Evolutionary conservation across 2,329 filamentous ascomycete genomes (phyloP).

Genomic region (Colletotrichum truncatum): DNA sequence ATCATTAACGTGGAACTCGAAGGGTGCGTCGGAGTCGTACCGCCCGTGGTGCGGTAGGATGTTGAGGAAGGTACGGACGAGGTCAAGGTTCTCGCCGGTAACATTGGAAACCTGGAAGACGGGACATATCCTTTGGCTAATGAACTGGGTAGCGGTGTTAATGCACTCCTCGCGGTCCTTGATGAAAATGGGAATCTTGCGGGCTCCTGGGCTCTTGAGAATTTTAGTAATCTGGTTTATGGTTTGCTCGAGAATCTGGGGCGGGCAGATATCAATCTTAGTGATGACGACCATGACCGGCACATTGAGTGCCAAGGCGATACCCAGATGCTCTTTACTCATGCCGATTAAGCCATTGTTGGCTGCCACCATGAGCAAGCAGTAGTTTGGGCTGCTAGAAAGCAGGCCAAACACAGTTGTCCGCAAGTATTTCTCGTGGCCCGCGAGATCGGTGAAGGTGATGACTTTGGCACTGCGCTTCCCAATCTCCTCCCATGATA

Average conservation of each 20-base stretch:
- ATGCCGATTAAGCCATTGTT: conserved; percentile 98
- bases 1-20: conserved; percentile 96
- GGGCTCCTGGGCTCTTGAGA: conserved; percentile 89
- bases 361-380: conserved; percentile 96
- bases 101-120: conserved; percentile 99
- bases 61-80: conserved; percentile 93
- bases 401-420: conserved; percentile 97
- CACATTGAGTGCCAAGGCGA: conserved; percentile 92
- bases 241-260: conserved; percentile 93
- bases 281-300: conserved; percentile 98
- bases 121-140: conserved; percentile 93
- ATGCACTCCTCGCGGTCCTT: conserved; percentile 91
- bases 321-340: conserved; percentile 97
- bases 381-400: conserved; percentile 96
- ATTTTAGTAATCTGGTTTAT: conserved; percentile 92
- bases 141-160: conserved; percentile 94
- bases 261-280: conserved; percentile 98
- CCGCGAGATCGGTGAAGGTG: conserved; percentile 93
- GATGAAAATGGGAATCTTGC: conserved; percentile 96
- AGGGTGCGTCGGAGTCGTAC: conserved; percentile 86
- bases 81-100: conserved; percentile 88
- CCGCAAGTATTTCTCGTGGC: conserved; percentile 92
- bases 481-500: conserved; percentile 98
- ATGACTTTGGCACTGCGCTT: conserved; percentile 96
- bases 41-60: conserved; percentile 94